Base-by-base conservation (phyloP, 2,329 filamentous ascomycete genomes). In the Allantophomopsis lycopodina region DNA sequence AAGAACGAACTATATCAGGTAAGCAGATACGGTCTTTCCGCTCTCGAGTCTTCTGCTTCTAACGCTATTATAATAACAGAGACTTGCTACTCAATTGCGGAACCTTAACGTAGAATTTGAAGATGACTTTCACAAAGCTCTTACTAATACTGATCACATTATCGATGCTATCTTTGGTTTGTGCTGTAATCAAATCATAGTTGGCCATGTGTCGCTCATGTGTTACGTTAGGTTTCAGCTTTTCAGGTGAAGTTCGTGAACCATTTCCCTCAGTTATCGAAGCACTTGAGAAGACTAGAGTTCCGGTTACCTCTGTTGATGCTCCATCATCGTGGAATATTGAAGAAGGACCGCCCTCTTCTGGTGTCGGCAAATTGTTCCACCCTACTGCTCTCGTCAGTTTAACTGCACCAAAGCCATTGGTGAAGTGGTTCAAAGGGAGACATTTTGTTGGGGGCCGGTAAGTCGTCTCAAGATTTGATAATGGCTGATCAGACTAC, bases 271-370 rank as follows among this genome's bases (percentile, higher is more conserved):
- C 69, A 0, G 82, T 95, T 12, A 93, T 98, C 50, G 65, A 72
- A 44, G 77, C 82, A 7, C 68, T 98, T 31, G 75, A 86, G 49
- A 69, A 78, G 33, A 81, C 83, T 5, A 70, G 70, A 18, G 54
- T 91, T 7, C 83, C 87, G 0, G 82, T 96, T 0, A 79, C 91
- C 2, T 83, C 86, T 2, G 84, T 98, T 16, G 91, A 98, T 61
- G 87, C 85, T 6, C 91, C 91, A 1, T 94, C 85, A 23, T 91
- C 84, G 2, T 98, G 91, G 91, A 78, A 91, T 58, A 93, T 98
- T 41, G 84, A 94, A 54, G 66, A 68, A 10, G 91, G 91, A 0
- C 89, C 89, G 7, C 87, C 88, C 10, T 63, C 68, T 39, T 73
- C 77, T 1, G 89, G 86, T 0, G 70, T 84, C 0, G 89, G 87